These are phyloP conservation scores for Blastobotrys capitulatus DNA, from an alignment of 1,139 yeast genomes.

Conservation along the genomic window DNA sequence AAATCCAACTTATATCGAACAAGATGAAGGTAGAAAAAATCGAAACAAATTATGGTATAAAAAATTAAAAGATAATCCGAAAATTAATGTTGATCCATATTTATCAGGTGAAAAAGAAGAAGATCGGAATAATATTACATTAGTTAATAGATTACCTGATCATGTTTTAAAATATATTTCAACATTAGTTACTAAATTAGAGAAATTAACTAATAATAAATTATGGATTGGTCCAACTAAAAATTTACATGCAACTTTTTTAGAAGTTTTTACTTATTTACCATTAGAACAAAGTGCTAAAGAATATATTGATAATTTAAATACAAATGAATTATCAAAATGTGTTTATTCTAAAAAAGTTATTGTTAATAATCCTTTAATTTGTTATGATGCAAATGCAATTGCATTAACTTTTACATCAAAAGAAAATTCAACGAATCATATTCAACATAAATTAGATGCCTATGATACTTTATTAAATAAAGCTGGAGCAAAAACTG, in stretches of 20 bases:
- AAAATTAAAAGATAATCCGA: neutral
- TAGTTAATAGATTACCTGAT: neutral
- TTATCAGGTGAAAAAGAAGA: neutral
- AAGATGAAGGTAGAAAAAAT: neutral
- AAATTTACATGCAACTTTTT: neutral
- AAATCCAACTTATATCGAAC: constrained; percentile 1
- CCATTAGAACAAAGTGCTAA: neutral
- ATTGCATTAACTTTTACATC: constrained; percentile 4
- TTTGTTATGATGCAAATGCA: constrained; percentile 4
- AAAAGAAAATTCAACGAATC: neutral
- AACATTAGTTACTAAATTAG: neutral
- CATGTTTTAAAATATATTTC: neutral
- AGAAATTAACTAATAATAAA: neutral
- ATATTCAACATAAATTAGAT: neutral
- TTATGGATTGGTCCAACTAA: neutral
- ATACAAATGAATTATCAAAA: neutral
- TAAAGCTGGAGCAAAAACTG: neutral
- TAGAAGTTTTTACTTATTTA: neutral
- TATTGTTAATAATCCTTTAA: neutral
- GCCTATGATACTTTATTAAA: neutral
- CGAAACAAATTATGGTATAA: neutral
- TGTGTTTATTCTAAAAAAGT: neutral
- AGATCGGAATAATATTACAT: neutral
- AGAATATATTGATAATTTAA: neutral
- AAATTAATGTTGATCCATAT: constrained; percentile 1